These are phyloP conservation scores for Coccinonectria pachysandricola DNA, from an alignment of 2,329 filamentous ascomycete species.

Conservation along the genomic window DNA sequence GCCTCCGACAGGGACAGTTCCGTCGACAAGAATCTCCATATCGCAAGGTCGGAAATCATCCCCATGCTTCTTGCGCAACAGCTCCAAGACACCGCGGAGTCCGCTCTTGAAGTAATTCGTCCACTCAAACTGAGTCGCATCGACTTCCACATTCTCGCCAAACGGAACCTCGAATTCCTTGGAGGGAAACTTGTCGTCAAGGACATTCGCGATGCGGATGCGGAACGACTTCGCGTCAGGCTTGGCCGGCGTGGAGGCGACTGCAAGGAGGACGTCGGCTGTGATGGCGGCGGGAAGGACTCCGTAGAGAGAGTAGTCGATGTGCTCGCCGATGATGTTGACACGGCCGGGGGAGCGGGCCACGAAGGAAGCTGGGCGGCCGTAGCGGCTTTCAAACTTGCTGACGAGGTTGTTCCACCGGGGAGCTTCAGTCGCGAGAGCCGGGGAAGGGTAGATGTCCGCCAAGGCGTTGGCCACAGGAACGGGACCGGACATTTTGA, in stretches of 20 bases:
- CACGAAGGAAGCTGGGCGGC: conserved; percentile 64
- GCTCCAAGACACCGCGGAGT: conserved; percentile 66
- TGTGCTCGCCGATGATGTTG: conserved; percentile 98
- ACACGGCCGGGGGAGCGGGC: conserved; percentile 87
- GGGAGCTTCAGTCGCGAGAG: conserved; percentile 53
- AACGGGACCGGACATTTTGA: conserved; percentile 46
- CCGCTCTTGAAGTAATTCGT: conserved; percentile 98
- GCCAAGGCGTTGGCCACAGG: conserved; percentile 65
- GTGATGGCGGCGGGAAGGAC: conserved; percentile 93
- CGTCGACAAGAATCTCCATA: conserved; percentile 85
- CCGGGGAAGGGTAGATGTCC: conserved; percentile 74
- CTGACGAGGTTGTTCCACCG: conserved; percentile 68
- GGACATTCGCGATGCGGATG: conserved; percentile 72
- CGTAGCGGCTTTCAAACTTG: conserved; percentile 62
- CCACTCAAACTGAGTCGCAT: conserved; percentile 82
- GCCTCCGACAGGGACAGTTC: conserved; percentile 82
- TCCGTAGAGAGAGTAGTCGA: conserved; percentile 95
- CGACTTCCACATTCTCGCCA: conserved; percentile 61
- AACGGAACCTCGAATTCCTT: conserved; percentile 63
- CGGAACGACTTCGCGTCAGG: conserved; percentile 45
- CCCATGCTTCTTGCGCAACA: conserved; percentile 59
- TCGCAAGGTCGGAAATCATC: conserved; percentile 53
- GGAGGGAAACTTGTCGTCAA: conserved; percentile 62
- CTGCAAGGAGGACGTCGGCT: conserved; percentile 81
- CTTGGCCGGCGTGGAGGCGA: conserved; percentile 44